A percentile compares a stretch with the other conserved stretches of the same genome.
phyloP scores from a whole-genome alignment of 1,284 basidiomycete genomes.

The Agaricales sp. region DNA sequence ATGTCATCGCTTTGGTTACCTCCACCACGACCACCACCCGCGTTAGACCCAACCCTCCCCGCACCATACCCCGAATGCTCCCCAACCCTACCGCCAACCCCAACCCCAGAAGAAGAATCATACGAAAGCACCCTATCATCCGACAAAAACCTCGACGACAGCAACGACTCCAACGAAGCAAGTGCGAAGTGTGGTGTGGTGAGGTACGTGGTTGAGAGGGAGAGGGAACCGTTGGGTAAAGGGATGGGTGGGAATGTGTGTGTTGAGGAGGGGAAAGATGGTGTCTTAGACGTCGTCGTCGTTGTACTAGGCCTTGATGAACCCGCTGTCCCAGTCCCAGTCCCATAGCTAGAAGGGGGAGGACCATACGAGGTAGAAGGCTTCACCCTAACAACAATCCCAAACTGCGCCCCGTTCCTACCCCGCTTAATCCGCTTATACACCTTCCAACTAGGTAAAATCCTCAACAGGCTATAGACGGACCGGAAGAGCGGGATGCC shows the following conservation, averaged over 20 bases:
- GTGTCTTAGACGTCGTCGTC: background rate
- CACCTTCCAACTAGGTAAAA: constrained; percentile 66
- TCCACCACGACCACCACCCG: no score
- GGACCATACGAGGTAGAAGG: constrained; percentile 22
- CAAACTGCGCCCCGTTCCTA: constrained; percentile 34
- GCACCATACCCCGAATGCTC: no score
- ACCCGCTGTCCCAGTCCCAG: background rate
- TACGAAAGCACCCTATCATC: constrained; percentile 42
- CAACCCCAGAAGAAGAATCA: no score
- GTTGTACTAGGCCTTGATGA: background rate
- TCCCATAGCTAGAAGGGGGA: constrained; percentile 8
- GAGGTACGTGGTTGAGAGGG: constrained; percentile 53
- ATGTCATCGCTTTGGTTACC: no score
- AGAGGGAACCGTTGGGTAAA: constrained; percentile 56
- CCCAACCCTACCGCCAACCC: no score
- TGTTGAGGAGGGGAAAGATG: background rate
- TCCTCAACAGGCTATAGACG: constrained; percentile 56
- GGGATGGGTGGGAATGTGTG: constrained; percentile 27
- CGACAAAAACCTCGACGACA: constrained; percentile 62
- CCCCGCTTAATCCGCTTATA: constrained; percentile 46
- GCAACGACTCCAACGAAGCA: constrained; percentile 62
- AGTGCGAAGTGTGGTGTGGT: constrained; percentile 56
- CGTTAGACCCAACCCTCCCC: no score
- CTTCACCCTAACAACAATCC: constrained; percentile 43
- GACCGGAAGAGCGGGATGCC: constrained; percentile 71